A percentile compares a stretch with the other conserved stretches of the same genome.
Conservation (phyloP, 345 rosid species). For the Iberis pinnata region DNA sequence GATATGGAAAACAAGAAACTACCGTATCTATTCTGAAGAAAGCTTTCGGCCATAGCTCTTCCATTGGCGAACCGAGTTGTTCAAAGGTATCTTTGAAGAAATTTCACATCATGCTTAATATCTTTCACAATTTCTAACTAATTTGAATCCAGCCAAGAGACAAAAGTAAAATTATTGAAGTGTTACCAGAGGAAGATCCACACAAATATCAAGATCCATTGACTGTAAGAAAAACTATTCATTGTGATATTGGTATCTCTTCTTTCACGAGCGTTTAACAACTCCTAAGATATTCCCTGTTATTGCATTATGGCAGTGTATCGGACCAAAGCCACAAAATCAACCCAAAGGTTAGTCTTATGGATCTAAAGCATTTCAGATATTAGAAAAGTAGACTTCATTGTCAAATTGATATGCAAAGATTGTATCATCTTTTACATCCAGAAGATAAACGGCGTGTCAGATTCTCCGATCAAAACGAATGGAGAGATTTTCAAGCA, state of each 20-base stretch:
- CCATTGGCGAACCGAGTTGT: slow-evolving; percentile 10
- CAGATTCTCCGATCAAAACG: neutral
- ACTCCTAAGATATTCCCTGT: slow-evolving; percentile 3
- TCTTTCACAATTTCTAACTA: too few relatives aligned
- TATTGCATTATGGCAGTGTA: slow-evolving; percentile 40
- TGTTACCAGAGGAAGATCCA: slow-evolving; percentile 29
- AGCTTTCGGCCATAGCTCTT: slow-evolving; percentile 17
- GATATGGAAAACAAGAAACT: slow-evolving; percentile 2
- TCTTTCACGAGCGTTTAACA: neutral
- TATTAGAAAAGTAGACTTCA: slow-evolving; percentile 9
- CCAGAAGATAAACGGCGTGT: slow-evolving; percentile 12
- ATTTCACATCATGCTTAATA: too few relatives aligned
- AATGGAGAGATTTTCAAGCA: slow-evolving; percentile 18
- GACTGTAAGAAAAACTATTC: slow-evolving; percentile 32
- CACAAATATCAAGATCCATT: slow-evolving; percentile 27
- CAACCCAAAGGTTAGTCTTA: slow-evolving; percentile 46
- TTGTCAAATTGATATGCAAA: neutral
- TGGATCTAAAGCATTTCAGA: slow-evolving; percentile 13
- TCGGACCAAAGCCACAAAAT: slow-evolving; percentile 32
- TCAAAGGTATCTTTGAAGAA: slow-evolving; percentile 37
- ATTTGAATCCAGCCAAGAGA: slow-evolving; percentile 23
- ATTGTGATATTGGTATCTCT: neutral
- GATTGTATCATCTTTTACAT: neutral
- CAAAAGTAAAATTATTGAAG: slow-evolving; percentile 24
- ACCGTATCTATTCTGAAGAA: slow-evolving; percentile 16